Conservation (phyloP, 23 red algal species). For the Agarophyton chilense region DNA sequence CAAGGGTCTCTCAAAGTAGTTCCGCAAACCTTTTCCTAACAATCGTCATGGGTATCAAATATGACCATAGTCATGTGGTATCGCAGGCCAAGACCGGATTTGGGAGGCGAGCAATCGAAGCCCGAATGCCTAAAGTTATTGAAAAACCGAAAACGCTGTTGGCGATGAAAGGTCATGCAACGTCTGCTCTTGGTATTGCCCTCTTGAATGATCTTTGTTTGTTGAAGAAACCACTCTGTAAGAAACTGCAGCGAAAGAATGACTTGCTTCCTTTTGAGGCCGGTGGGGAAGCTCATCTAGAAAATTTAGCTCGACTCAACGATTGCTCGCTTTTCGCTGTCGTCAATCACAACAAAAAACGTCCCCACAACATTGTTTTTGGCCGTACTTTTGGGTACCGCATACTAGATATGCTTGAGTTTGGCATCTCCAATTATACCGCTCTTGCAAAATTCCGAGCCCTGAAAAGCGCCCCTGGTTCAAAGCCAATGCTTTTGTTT, state of each 20-base stretch:
- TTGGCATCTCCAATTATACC: constrained; percentile 70
- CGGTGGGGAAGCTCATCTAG: constrained; percentile 80
- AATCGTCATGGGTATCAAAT: constrained; percentile 44
- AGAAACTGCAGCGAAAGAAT: constrained; percentile 83
- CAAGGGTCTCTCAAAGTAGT: not conserved
- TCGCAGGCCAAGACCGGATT: constrained; percentile 44
- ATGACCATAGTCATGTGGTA: constrained; percentile 37
- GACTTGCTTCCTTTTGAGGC: constrained; percentile 90
- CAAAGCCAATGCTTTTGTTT: constrained; percentile 79
- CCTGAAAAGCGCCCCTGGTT: constrained; percentile 51
- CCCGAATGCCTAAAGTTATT: constrained; percentile 66
- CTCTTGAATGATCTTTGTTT: constrained; percentile 65
- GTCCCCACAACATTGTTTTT: constrained; percentile 88
- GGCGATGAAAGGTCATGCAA: constrained; percentile 72
- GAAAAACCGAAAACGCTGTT: constrained; percentile 79
- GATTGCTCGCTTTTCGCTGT: constrained; percentile 90
- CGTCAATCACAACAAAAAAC: constrained; percentile 92
- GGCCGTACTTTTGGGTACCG: constrained; percentile 87
- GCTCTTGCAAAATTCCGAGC: constrained; percentile 40
- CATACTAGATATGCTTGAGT: constrained; percentile 98
- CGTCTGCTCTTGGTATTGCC: constrained; percentile 50
- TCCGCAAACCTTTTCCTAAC: not conserved
- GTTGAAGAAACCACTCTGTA: constrained; percentile 74
- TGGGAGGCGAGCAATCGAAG: constrained; percentile 67
- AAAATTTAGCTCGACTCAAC: constrained; percentile 80